Evolutionary conservation across 306 rosid genomes (phyloP).

Genomic region (Trifolium fragiferum): DNA sequence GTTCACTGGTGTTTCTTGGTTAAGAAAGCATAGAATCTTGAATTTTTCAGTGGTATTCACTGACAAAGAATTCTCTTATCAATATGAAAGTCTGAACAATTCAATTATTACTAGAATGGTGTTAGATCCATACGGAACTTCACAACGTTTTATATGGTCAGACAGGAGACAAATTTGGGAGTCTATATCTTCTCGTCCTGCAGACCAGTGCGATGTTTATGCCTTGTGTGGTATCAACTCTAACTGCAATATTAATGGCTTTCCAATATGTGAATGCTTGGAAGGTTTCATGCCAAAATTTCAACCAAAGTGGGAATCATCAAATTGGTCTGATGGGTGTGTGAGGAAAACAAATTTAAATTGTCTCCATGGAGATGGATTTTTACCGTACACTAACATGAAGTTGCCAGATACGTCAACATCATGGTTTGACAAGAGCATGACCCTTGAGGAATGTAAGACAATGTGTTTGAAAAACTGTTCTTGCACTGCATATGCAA

Average conservation of each 20-base stretch:
- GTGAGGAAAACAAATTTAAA: conserved; percentile 10
- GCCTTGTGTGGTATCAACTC: not conserved
- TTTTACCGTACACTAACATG: not conserved
- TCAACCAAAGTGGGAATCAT: conserved; percentile 3
- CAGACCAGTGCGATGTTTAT: not conserved
- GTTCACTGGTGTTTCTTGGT: conserved; percentile 6
- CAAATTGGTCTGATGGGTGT: conserved; percentile 33
- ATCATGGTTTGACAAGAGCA: not conserved
- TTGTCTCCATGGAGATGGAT: conserved; percentile 34
- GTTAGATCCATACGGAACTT: not conserved
- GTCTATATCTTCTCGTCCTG: not conserved
- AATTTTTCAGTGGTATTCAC: conserved; percentile 12
- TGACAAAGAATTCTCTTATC: conserved; percentile 29
- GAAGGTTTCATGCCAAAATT: conserved; percentile 33
- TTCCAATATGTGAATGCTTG: conserved; percentile 34
- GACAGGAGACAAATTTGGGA: conserved; percentile 32
- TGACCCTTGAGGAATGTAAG: not conserved
- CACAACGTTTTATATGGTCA: conserved; percentile 41
- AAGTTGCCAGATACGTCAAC: not conserved
- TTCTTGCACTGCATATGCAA: conserved; percentile 7
- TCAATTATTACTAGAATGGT: conserved; percentile 6
- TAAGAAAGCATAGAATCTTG: not conserved
- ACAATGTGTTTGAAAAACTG: not conserved
- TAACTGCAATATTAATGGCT: not conserved
- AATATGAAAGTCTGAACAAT: not conserved